Conservation (phyloP, 371 early-diverging fungal species). For the Lichtheimia ramosa region DNA sequence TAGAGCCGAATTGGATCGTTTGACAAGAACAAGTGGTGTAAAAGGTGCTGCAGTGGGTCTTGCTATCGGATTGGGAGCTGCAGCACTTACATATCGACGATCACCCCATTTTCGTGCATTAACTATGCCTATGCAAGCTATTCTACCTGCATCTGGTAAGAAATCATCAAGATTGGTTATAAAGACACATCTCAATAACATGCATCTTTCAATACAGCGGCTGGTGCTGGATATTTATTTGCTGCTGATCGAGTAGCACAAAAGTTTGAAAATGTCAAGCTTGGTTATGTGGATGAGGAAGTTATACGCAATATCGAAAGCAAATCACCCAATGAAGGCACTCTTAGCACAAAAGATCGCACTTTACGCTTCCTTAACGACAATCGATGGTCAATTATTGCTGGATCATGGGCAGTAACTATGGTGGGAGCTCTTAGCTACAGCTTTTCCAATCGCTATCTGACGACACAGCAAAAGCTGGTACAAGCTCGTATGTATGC, state of each 20-base stretch:
- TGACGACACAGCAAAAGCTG: conserved; percentile 69
- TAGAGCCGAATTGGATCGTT: conserved; percentile 23
- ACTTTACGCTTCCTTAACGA: conserved; percentile 35
- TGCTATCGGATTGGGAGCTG: conserved; percentile 35
- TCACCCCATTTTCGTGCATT: conserved; percentile 43
- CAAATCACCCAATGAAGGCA: neutral
- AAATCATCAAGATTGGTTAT: neutral
- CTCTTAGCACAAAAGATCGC: conserved; percentile 20
- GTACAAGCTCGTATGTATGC: conserved; percentile 79
- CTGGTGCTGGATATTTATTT: conserved; percentile 44
- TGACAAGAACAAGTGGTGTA: conserved; percentile 27
- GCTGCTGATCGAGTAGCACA: conserved; percentile 33
- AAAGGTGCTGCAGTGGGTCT: conserved; percentile 44
- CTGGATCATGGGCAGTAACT: conserved; percentile 67
- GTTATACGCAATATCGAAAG: conserved; percentile 11
- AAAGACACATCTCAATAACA: neutral
- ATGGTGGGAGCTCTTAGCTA: conserved; percentile 69
- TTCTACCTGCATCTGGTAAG: conserved; percentile 42
- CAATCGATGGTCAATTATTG: conserved; percentile 50
- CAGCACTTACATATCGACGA: conserved; percentile 27
- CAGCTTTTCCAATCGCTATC: conserved; percentile 64
- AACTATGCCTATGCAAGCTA: conserved; percentile 32
- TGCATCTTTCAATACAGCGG: conserved; percentile 19
- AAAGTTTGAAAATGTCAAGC: conserved; percentile 27
- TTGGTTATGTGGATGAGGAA: conserved; percentile 43